Evolutionary conservation across 345 rosid species (phyloP).

Genomic region (Diplotaxis tenuifolia): DNA sequence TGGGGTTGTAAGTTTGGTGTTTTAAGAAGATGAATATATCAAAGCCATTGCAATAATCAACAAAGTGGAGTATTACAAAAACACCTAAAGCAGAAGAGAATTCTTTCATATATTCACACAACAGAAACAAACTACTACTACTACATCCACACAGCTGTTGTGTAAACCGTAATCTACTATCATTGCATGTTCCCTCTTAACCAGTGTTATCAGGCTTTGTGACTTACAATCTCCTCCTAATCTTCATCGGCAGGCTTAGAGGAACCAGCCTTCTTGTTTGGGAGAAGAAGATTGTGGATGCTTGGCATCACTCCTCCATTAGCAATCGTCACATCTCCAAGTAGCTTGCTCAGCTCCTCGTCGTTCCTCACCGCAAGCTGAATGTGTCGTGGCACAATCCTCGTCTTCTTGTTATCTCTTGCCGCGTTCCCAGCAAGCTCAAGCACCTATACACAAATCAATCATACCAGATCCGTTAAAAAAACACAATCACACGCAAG

Average conservation of each 20-base stretch:
- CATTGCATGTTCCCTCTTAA: too few relatives aligned
- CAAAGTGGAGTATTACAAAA: too few relatives aligned
- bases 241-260: constrained; percentile 55
- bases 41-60: too few relatives aligned
- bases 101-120: too few relatives aligned
- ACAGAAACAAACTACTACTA: too few relatives aligned
- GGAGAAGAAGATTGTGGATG: constrained; percentile 91
- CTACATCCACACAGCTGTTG: too few relatives aligned
- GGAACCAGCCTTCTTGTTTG: constrained; percentile 66
- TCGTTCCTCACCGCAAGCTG: constrained; percentile 90
- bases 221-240: constrained; percentile 31
- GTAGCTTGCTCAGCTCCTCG: constrained; percentile 86
- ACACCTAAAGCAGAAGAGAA: too few relatives aligned
- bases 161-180: too few relatives aligned
- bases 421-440: constrained; percentile 91
- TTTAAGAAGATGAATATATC: too few relatives aligned
- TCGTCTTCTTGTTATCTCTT: constrained; percentile 83
- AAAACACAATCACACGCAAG: background rate
- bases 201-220: background rate
- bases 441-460: constrained; percentile 49
- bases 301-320: constrained; percentile 98
- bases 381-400: constrained; percentile 88
- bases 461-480: background rate
- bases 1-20: too few relatives aligned
- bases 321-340: constrained; percentile 89